These are phyloP conservation scores for Amylocarpus encephaloides DNA, from an alignment of 2,329 filamentous ascomycete species.

Conservation along the genomic window DNA sequence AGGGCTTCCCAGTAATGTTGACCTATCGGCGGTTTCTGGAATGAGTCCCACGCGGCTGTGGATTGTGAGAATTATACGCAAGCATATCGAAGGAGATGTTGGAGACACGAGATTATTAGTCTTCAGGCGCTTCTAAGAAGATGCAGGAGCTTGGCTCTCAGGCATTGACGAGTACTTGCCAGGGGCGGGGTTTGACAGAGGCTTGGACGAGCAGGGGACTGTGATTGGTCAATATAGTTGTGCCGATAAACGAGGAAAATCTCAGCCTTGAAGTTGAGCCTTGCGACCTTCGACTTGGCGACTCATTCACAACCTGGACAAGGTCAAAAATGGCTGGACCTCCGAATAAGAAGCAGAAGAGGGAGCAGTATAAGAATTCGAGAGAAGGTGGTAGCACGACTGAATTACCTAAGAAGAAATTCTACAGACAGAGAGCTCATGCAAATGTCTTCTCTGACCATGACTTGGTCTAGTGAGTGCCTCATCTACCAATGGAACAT, in stretches of 20 bases:
- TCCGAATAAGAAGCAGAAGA: conserved; percentile 56
- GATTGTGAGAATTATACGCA: neutral
- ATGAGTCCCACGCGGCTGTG: neutral
- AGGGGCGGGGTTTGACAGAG: neutral
- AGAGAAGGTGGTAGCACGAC: conserved; percentile 39
- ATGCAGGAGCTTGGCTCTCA: neutral
- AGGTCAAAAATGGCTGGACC: conserved; percentile 38
- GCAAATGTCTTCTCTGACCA: conserved; percentile 98
- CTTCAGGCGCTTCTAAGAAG: neutral
- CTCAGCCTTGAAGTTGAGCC: conserved; percentile 12
- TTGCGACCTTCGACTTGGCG: conserved; percentile 32
- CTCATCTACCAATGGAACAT: neutral
- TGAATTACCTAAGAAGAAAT: conserved; percentile 80
- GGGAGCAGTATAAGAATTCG: conserved; percentile 56
- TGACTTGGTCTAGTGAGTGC: conserved; percentile 71
- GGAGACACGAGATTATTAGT: neutral
- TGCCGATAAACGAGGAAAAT: conserved; percentile 30
- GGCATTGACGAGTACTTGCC: conserved; percentile 1
- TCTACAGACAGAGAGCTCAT: conserved; percentile 92
- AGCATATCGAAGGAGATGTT: conserved; percentile 1
- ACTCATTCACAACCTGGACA: conserved; percentile 63
- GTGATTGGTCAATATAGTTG: conserved; percentile 58
- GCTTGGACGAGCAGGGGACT: neutral
- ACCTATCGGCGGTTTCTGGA: conserved; percentile 2
- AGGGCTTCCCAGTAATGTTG: neutral